These are phyloP conservation scores for Hypoxylon sp. DNA, from an alignment of 2,329 filamentous ascomycete species.

Conservation along the genomic window DNA sequence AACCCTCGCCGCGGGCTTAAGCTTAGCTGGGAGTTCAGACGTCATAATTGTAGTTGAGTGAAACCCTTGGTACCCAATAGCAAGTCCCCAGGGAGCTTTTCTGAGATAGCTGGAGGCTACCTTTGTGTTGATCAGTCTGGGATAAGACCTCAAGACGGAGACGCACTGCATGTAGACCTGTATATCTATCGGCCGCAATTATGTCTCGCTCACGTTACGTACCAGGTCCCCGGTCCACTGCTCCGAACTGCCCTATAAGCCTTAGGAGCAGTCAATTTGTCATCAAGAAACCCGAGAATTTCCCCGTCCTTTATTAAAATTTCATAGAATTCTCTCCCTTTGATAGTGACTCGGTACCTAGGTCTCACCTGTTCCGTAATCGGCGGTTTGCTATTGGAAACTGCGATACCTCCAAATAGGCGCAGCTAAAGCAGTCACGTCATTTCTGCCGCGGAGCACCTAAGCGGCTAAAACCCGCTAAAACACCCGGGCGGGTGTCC, in stretches of 20 bases:
- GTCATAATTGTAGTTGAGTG: conserved; percentile 57
- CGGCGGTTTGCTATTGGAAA: conserved; percentile 35
- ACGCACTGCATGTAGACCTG: conserved; percentile 46
- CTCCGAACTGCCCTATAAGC: conserved; percentile 2
- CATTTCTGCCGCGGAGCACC: conserved; percentile 40
- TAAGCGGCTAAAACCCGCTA: conserved; percentile 34
- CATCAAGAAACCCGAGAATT: conserved; percentile 3
- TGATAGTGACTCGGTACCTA: conserved; percentile 1
- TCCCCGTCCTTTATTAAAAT: conserved; percentile 8
- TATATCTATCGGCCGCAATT: conserved; percentile 24
- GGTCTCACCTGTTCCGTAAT: conserved; percentile 37
- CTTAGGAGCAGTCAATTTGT: conserved; percentile 16
- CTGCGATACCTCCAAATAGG: conserved; percentile 7
- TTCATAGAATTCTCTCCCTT: conserved; percentile 10
- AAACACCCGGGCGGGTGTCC: conserved; percentile 24
- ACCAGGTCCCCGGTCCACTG: conserved; percentile 14
- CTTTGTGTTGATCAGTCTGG: conserved; percentile 12
- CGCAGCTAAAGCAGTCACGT: conserved; percentile 37
- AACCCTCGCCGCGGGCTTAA: conserved; percentile 66
- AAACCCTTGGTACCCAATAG: conserved; percentile 41
- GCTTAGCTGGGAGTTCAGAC: conserved; percentile 58
- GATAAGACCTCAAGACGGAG: conserved; percentile 31
- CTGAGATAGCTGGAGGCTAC: conserved; percentile 6
- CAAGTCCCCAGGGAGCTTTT: conserved; percentile 8
- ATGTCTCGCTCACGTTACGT: conserved; percentile 18